Base-by-base conservation (phyloP, 2,329 filamentous ascomycete species). In the Phaeosphaeriaceae sp. region DNA sequence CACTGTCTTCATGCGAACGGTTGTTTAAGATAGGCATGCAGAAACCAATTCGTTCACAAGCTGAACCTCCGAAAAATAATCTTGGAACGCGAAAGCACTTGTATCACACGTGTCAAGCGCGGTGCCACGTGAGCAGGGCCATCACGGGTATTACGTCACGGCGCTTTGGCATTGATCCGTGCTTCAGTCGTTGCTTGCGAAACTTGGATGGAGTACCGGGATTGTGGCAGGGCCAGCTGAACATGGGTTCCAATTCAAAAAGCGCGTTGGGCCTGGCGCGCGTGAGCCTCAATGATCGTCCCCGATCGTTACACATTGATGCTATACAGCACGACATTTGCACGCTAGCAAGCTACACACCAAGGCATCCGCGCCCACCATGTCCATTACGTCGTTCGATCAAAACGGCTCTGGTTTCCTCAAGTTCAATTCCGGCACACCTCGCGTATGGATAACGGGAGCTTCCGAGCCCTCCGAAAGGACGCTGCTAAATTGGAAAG, bases 361-460 rank as follows among this genome's bases (percentile, higher is more conserved):
- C n/a, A n/a, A n/a, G n/a, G 15, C 41, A 44, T 31, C 44, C 13
- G 19, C 47, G 42, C 20, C 24, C 41, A 58, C 55, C 15, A 75
- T 75, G 73, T 73, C 73, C 19, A 64, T 69, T 17, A 67, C 66
- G 46, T 65, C 67, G 1, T 69, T 72, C 44, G 65, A 68, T 1
- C 61, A 67, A 48, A 60, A 63, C 51, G 65, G 67, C 46, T 55
- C 63, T 50, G 70, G 76, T 50, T 78, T 79, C 66, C 66, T 78
- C 1, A 68, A 64, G 33, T 79, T 78, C 73, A 76, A 78, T 61
- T 68, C 62, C n/a, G 64, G 61, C 10, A 69, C 75, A 3, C 75
- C 76, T 9, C 74, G 72, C 48, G 62, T 82, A 6, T 78, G 74
- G 60, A 65, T 82, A n/a, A 78, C 78, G 4, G 71, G 75, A 51